Conservation (phyloP, 2,329 filamentous ascomycete species). For the Sclerotinia sclerotiorum region DNA sequence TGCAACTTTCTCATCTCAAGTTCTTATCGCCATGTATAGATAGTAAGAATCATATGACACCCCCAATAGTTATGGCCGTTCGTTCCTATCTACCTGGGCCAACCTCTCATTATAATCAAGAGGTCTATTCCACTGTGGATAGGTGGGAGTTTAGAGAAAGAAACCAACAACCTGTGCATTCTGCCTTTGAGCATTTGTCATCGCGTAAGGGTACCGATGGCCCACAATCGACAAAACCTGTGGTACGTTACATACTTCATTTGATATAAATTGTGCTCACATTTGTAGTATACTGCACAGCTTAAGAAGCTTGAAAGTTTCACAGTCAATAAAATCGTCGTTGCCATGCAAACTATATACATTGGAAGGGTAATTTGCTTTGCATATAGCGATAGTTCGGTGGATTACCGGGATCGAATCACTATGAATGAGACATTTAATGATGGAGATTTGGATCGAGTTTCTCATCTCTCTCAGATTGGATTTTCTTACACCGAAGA, state of each 20-base stretch:
- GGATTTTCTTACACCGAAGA: slow-evolving; percentile 72
- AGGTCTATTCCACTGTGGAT: slow-evolving; percentile 72
- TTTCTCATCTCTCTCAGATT: slow-evolving; percentile 71
- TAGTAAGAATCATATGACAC: slow-evolving; percentile 40
- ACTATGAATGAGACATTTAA: slow-evolving; percentile 69
- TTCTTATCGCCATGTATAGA: slow-evolving; percentile 63
- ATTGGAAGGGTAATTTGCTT: slow-evolving; percentile 72
- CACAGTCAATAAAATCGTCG: slow-evolving; percentile 65
- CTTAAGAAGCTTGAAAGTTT: slow-evolving; percentile 68
- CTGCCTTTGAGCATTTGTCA: slow-evolving; percentile 75
- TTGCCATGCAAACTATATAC: slow-evolving; percentile 67
- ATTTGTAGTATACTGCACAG: slow-evolving; percentile 44
- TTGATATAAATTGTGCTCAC: slow-evolving; percentile 17
- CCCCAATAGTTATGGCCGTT: slow-evolving; percentile 68
- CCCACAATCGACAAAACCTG: slow-evolving; percentile 26
- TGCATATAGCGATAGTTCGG: slow-evolving; percentile 74
- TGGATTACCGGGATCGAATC: slow-evolving; percentile 76
- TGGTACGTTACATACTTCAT: slow-evolving; percentile 31
- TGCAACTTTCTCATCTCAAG: slow-evolving; percentile 71
- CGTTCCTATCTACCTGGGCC: slow-evolving; percentile 61
- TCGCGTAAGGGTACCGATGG: slow-evolving; percentile 54
- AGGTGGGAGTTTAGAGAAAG: slow-evolving; percentile 76
- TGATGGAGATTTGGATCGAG: slow-evolving; percentile 61
- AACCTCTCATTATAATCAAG: slow-evolving; percentile 59
- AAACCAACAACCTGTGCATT: slow-evolving; percentile 61